Evolutionary conservation across 495 filamentous ascomycete species (phyloP).

Genomic region (Margaritispora aquatica): DNA sequence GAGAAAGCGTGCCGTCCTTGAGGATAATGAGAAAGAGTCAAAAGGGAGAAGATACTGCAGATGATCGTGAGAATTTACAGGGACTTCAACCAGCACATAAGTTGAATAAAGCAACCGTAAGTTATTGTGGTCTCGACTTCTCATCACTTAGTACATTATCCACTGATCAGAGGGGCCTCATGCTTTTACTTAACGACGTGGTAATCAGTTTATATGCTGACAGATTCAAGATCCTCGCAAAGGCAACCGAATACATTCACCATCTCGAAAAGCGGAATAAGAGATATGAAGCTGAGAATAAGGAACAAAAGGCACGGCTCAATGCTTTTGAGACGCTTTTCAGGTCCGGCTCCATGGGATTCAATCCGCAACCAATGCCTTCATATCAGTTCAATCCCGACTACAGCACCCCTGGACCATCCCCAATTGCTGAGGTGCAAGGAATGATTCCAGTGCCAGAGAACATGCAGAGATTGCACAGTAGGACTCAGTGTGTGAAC

Average conservation of each 20-base stretch:
- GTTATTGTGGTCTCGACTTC: conserved; percentile 15
- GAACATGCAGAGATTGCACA: conserved; percentile 63
- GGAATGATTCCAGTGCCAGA: conserved; percentile 77
- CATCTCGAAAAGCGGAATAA: conserved; percentile 89
- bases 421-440: conserved; percentile 31
- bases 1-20: conserved; percentile 84
- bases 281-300: conserved; percentile 73
- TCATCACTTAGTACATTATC: background rate
- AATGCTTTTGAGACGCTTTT: conserved; percentile 63
- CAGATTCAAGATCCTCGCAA: conserved; percentile 78
- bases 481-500: conserved; percentile 9
- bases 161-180: no score
- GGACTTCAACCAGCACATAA: conserved; percentile 79
- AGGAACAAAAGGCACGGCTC: conserved; percentile 61
- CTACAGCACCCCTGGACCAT: conserved; percentile 17
- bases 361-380: conserved; percentile 35
- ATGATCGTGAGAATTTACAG: conserved; percentile 72
- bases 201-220: no score
- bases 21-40: conserved; percentile 66
- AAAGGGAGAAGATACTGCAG: conserved; percentile 58
- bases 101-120: conserved; percentile 87
- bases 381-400: conserved; percentile 40
- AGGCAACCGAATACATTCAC: conserved; percentile 92
- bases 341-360: conserved; percentile 52
- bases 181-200: no score